Conservation (phyloP, 352 stramenopile genomes). For the Aphanomyces cochlioides region DNA sequence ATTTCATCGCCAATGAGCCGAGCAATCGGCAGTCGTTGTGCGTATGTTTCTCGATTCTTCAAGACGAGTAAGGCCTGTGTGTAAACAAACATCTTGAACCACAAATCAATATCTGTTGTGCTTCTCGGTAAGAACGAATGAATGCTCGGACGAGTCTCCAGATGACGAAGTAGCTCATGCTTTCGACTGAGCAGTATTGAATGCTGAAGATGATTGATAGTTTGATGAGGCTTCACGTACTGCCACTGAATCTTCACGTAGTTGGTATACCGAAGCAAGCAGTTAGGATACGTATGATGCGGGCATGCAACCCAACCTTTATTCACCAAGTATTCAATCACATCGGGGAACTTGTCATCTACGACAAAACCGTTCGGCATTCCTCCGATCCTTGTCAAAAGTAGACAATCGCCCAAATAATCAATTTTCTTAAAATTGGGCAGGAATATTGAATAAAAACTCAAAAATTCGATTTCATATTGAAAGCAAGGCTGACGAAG, state of each 20-base stretch:
- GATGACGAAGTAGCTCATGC: conserved; percentile 34
- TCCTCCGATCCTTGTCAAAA: no score
- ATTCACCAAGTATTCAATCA: conserved; percentile 40
- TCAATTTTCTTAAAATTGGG: no score
- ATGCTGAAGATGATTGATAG: conserved; percentile 68
- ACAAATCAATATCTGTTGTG: conserved; percentile 39
- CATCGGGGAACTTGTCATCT: conserved; percentile 35
- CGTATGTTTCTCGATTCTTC: conserved; percentile 32
- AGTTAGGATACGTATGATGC: conserved; percentile 54
- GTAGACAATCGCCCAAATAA: no score
- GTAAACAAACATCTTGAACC: conserved; percentile 55
- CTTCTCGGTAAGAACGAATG: neutral
- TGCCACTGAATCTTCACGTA: conserved; percentile 61
- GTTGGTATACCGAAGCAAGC: conserved; percentile 63
- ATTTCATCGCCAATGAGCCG: conserved; percentile 16
- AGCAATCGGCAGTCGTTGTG: neutral
- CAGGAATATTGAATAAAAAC: no score
- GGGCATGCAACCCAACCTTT: conserved; percentile 51
- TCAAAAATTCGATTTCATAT: no score
- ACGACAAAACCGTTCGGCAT: neutral
- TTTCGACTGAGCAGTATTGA: conserved; percentile 63
- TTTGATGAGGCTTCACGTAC: conserved; percentile 40
- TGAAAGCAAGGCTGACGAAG: no score
- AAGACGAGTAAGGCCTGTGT: conserved; percentile 42
- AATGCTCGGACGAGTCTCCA: conserved; percentile 39